Conservation (phyloP, 208 protist species). For the Leishmania tarentolae region DNA sequence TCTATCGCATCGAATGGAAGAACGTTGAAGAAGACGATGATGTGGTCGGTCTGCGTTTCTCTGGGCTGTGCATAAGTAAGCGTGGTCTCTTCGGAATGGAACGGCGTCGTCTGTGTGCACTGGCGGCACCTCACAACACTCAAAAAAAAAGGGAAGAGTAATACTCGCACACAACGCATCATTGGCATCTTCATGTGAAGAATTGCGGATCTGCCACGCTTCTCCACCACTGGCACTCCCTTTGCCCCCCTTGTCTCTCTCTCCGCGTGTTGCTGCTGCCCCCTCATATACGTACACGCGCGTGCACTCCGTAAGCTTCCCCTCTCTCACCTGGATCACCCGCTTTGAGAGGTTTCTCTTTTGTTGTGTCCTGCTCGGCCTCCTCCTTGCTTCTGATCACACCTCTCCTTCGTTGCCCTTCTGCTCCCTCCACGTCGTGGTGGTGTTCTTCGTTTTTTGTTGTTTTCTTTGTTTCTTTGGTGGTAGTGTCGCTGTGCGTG, state of each 20-base stretch:
- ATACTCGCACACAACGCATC: background rate
- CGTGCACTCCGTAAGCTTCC: background rate
- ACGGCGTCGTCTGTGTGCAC: background rate
- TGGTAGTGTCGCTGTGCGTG: background rate
- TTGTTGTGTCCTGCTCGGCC: background rate
- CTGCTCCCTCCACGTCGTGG: background rate
- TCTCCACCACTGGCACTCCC: background rate
- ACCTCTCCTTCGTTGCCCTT: background rate
- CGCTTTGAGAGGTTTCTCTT: background rate
- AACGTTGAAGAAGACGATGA: background rate
- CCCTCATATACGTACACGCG: background rate
- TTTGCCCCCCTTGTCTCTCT: background rate
- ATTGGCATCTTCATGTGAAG: background rate
- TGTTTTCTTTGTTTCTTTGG: background rate
- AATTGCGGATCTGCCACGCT: background rate
- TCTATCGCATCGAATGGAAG: background rate
- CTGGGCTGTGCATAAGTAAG: background rate
- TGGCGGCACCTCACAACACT: background rate
- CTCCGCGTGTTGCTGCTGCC: background rate
- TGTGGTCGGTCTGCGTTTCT: background rate
- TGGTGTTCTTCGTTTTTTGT: background rate
- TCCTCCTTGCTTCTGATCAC: background rate
- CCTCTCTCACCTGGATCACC: background rate
- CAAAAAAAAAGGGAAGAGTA: background rate
- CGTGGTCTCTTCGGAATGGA: background rate